A percentile compares a stretch with the other conserved stretches of the same genome.
Conservation (phyloP, 371 early-diverging fungal species). For the Rhizopus arrhizus region DNA sequence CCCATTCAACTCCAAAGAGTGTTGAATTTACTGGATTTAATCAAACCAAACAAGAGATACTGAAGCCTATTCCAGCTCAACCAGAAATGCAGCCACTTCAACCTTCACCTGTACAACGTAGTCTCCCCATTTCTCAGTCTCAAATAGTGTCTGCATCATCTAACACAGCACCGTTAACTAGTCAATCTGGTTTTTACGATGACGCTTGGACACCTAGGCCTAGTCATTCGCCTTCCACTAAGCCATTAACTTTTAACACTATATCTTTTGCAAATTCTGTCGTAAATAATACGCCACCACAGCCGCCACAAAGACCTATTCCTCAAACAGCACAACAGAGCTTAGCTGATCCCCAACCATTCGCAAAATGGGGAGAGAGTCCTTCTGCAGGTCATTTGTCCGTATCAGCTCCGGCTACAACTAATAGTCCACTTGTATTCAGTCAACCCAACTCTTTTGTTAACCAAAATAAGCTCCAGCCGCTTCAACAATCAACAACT, state of each 20-base stretch:
- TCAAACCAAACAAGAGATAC: constrained; percentile 22
- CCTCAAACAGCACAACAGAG: constrained; percentile 39
- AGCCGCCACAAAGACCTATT: constrained; percentile 32
- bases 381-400: constrained; percentile 26
- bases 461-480: constrained; percentile 10
- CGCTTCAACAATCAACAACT: constrained; percentile 23
- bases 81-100: constrained; percentile 19
- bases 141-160: not conserved
- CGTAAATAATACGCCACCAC: constrained; percentile 2
- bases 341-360: constrained; percentile 39
- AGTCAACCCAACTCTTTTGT: constrained; percentile 22
- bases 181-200: constrained; percentile 51
- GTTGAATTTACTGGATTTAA: constrained; percentile 28
- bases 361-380: constrained; percentile 40
- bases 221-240: constrained; percentile 26
- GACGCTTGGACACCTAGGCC: constrained; percentile 59
- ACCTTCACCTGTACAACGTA: not conserved
- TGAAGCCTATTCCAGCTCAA: constrained; percentile 38
- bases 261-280: not conserved
- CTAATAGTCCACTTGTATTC: not conserved
- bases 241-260: not conserved
- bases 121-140: not conserved
- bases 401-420: constrained; percentile 9
- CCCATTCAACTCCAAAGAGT: constrained; percentile 43
- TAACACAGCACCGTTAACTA: not conserved